These are phyloP conservation scores for Blastobotrys parvus DNA, from an alignment of 805 yeast genomes.

Conservation along the genomic window DNA sequence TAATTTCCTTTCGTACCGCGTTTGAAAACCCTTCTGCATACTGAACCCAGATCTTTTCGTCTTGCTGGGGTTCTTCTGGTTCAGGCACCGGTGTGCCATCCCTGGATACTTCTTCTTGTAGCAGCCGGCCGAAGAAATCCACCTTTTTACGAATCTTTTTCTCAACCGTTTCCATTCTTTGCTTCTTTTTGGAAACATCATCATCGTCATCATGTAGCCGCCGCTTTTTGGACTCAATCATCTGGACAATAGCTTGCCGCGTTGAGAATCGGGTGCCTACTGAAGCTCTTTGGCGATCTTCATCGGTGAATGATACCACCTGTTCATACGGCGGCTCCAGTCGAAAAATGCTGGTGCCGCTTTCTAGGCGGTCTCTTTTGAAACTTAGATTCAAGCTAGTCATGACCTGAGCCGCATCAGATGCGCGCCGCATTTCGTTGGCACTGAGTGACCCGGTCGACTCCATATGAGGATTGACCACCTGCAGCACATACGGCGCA, in stretches of 20 bases:
- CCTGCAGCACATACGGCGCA: slow-evolving; percentile 24
- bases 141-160: slow-evolving; percentile 1
- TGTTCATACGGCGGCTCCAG: slow-evolving; percentile 30
- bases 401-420: slow-evolving; percentile 19
- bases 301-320: slow-evolving; percentile 14
- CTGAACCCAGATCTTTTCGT: slow-evolving; percentile 62
- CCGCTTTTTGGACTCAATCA: slow-evolving; percentile 4
- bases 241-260: slow-evolving; percentile 10
- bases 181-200: slow-evolving; percentile 1
- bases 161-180: slow-evolving; percentile 4
- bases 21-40: slow-evolving; percentile 87
- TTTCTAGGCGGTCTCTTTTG: slow-evolving; percentile 22
- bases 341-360: slow-evolving; percentile 22
- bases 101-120: neutral
- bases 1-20: slow-evolving; percentile 77
- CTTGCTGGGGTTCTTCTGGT: slow-evolving; percentile 7
- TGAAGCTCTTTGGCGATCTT: slow-evolving; percentile 8
- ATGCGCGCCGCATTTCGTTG: slow-evolving; percentile 4
- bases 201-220: neutral
- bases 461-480: slow-evolving; percentile 21
- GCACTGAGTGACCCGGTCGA: slow-evolving; percentile 11
- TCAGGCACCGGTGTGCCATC: neutral
- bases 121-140: slow-evolving; percentile 16
- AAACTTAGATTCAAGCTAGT: slow-evolving; percentile 17
- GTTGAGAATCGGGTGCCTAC: slow-evolving; percentile 13